A percentile compares a stretch with the other conserved stretches of the same genome.
Evolutionary conservation across 192 early-diverging fungal genomes (phyloP).

Genomic region (Cetraspora pellucida): DNA sequence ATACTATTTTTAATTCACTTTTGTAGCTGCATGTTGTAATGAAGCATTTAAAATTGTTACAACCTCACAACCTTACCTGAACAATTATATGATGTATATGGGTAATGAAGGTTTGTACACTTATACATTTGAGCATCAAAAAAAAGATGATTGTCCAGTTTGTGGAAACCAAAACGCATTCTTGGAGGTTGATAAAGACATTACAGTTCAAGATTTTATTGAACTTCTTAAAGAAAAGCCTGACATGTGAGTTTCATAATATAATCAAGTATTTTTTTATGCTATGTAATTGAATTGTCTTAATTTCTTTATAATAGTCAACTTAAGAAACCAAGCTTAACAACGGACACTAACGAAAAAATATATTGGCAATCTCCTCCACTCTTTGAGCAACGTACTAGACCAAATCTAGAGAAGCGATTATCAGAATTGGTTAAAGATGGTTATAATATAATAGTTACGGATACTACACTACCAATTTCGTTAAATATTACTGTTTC

Average conservation of each 20-base stretch:
- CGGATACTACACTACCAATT: slow-evolving; percentile 77
- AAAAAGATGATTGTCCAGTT: slow-evolving; percentile 87
- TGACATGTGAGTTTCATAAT: slow-evolving; percentile 59
- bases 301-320: slow-evolving; percentile 55
- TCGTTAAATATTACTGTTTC: slow-evolving; percentile 39
- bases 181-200: slow-evolving; percentile 51
- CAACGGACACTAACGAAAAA: slow-evolving; percentile 47
- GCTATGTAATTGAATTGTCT: background rate
- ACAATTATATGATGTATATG: slow-evolving; percentile 98
- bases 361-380: slow-evolving; percentile 91
- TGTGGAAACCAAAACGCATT: slow-evolving; percentile 70
- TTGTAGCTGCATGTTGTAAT: slow-evolving; percentile 85
- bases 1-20: slow-evolving; percentile 7
- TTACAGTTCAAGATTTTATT: slow-evolving; percentile 82
- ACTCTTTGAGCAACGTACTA: slow-evolving; percentile 73
- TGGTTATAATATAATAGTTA: slow-evolving; percentile 77
- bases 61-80: slow-evolving; percentile 69
- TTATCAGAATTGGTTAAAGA: slow-evolving; percentile 66
- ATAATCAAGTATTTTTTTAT: background rate
- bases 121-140: slow-evolving; percentile 81
- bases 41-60: slow-evolving; percentile 95
- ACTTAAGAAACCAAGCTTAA: slow-evolving; percentile 84
- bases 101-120: slow-evolving; percentile 92
- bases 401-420: slow-evolving; percentile 81
- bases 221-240: slow-evolving; percentile 75